Evolutionary conservation across 2,329 filamentous ascomycete genomes (phyloP), one percentile per base, ranked within the genome.

Genomic region (Diaporthe helianthi): DNA sequence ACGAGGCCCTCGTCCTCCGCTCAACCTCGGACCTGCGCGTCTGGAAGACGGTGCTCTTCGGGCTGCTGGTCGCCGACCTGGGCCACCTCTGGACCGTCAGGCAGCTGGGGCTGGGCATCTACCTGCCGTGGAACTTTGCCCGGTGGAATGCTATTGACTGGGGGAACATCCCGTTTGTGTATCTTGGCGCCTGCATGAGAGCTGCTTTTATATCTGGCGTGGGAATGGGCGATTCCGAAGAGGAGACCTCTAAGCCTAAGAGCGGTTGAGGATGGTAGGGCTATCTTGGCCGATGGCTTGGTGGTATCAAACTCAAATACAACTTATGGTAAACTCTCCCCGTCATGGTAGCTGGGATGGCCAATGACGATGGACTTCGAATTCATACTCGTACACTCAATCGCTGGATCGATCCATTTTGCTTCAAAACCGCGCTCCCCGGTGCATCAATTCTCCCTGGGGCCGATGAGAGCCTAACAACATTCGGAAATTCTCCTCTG

Each of bases 1-100:
- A 92, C 80, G 92, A 96, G 80, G 91, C 91, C 2, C 80, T 93
- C 29, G 89, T 95, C 15, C 84, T 95, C 72, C 89, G 93, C 51
- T 84, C 87, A 19, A 93, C 92, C 8, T 81, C 82, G 61, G 89
- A 94, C 80, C 76, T 90, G 41, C 83, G 83, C 29, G 92, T 95
- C 69, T 95, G 92, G 92, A 84, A 82, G 73, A 83, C 87, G 1
- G 83, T 94, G 31, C 81, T 94, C 5, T 80, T 90, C 54, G 89
- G 86, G 46, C 81, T 94, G 69, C 83, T 94, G 38, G 77, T 94
- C 19, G 92, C 91, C n/a, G 92, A 95, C 78, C 77, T 93, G 41
- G 92, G 92, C 4, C 92, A 94, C 78, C 80, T 94, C 67, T 92
- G 89, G 78, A 89, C 88, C 44, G 84, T 94, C 70, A 80, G 82